Base-by-base conservation (phyloP, 176 grass and related monocot genomes). In the Oryza officinalis region DNA sequence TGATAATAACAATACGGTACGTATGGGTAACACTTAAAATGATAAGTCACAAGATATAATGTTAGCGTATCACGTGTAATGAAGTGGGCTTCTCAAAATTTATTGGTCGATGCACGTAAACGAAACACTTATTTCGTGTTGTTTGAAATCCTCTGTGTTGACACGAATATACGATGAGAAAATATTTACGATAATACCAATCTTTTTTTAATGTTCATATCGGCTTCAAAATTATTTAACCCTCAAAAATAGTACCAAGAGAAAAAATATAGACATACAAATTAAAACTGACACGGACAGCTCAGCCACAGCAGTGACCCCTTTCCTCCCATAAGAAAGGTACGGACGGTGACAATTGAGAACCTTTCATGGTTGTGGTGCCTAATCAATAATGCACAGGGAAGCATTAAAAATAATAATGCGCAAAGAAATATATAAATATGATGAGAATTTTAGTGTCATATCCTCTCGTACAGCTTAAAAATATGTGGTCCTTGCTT, bases 371-470 rank as follows among this genome's bases (percentile, higher is more conserved):
- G 1, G 2, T 4, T 1, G 1, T 63, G 5, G 12, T 28, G 3
- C 0, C 41, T n/a, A 14, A 46, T 0, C 7, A 66, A 31, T 86
- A 23, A 54, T 25, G 0, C 2, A 66, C 31, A 17, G 4, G 5
- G 15, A 35, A 35, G 4, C 17, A 52, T 2, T 46, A 14, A 20
- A 20, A 52, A 18, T n/a, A 20, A 57, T 52, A 52, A 46, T 49
- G 5, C 3, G 2, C 18, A 57, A 6, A 5, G 44, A 0, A 64
- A 65, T 10, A 8, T 0, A 15, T 10, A 46, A 49, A 4, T 2
- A 10, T 9, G 4, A 2, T 1, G 0, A 2, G 4, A 8, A 17
- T 2, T 20, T 3, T 57, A 20, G 0, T 4, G 1, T 0, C 5
- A 23, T 30, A 30, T 5, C 65, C 0, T 8, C 0, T 20, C 27